phyloP scores from a whole-genome alignment of 352 stramenopile genomes.

The Phytophthora sojae region DNA sequence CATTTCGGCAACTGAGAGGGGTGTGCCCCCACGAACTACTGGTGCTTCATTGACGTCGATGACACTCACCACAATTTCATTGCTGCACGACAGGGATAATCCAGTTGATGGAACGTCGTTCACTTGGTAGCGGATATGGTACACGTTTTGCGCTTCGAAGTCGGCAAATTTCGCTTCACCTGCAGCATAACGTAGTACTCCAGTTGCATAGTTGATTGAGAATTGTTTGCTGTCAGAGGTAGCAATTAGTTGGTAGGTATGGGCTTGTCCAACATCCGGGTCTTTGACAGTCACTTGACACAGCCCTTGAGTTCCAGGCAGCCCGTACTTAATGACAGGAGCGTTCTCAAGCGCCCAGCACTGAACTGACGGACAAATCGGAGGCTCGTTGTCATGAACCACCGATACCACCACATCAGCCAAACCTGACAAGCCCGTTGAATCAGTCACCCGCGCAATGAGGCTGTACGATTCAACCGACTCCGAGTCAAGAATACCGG shows the following conservation, averaged over 20 bases:
- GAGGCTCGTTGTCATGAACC: constrained; percentile 61
- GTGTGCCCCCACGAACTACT: constrained; percentile 12
- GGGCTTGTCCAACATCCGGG: constrained; percentile 46
- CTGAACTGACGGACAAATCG: constrained; percentile 49
- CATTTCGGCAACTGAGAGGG: constrained; percentile 42
- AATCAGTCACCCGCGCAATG: constrained; percentile 25
- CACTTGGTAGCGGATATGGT: constrained; percentile 56
- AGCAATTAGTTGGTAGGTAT: constrained; percentile 59
- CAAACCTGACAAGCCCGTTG: constrained; percentile 28
- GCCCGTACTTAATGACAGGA: constrained; percentile 32
- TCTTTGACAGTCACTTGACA: constrained; percentile 53
- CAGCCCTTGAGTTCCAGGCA: constrained; percentile 42
- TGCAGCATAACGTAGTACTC: constrained; percentile 40
- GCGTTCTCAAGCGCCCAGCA: constrained; percentile 72
- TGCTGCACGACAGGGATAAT: constrained; percentile 50
- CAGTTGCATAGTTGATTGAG: constrained; percentile 38
- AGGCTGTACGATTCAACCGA: constrained; percentile 8
- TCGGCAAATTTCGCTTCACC: constrained; percentile 36
- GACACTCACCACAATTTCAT: constrained; percentile 51
- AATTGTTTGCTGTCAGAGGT: constrained; percentile 33
- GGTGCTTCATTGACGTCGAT: constrained; percentile 64
- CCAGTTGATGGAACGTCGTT: constrained; percentile 52
- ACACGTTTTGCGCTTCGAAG: constrained; percentile 51
- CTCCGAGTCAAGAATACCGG: constrained; percentile 24
- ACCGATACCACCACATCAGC: constrained; percentile 34